phyloP scores from a whole-genome alignment of 2,329 filamentous ascomycete genomes.

The Pezicula carpinea region DNA sequence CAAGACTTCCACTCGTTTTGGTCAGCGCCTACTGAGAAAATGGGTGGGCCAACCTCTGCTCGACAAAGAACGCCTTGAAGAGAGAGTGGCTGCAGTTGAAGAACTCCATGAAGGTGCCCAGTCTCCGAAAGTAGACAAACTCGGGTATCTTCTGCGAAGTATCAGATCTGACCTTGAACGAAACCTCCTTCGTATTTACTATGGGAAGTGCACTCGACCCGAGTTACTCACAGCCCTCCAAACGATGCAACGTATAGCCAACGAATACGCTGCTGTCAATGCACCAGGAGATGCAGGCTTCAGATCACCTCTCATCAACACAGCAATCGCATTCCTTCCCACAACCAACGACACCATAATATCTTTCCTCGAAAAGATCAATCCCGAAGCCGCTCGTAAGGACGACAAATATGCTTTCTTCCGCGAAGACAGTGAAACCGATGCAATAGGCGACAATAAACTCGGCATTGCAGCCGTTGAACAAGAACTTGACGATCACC shows the following conservation, averaged over 20 bases:
- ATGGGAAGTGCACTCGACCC: constrained; percentile 87
- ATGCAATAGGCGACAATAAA: constrained; percentile 84
- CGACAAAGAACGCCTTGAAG: constrained; percentile 68
- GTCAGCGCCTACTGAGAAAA: constrained; percentile 80
- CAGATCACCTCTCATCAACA: constrained; percentile 60
- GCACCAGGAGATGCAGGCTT: constrained; percentile 67
- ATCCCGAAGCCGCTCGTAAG: constrained; percentile 72
- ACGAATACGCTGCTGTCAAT: constrained; percentile 67
- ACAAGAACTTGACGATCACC: constrained; percentile 78
- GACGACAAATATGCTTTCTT: constrained; percentile 97
- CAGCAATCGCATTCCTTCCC: constrained; percentile 72
- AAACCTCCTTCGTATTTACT: constrained; percentile 91
- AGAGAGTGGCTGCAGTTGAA: constrained; percentile 77
- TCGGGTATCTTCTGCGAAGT: constrained; percentile 66
- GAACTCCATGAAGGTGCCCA: constrained; percentile 71
- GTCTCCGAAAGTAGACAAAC: constrained; percentile 63
- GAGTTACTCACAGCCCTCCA: constrained; percentile 84
- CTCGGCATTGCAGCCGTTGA: constrained; percentile 89
- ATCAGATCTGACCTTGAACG: constrained; percentile 84
- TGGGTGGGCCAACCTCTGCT: constrained; percentile 93
- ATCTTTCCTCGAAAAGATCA: constrained; percentile 78
- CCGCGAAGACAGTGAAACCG: constrained; percentile 78
- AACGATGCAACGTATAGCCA: constrained; percentile 75
- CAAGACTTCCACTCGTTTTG: constrained; percentile 85
- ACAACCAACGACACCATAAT: constrained; percentile 69